phyloP scores from a whole-genome alignment of 2,329 filamentous ascomycete species.

The Xylariales sp. region DNA sequence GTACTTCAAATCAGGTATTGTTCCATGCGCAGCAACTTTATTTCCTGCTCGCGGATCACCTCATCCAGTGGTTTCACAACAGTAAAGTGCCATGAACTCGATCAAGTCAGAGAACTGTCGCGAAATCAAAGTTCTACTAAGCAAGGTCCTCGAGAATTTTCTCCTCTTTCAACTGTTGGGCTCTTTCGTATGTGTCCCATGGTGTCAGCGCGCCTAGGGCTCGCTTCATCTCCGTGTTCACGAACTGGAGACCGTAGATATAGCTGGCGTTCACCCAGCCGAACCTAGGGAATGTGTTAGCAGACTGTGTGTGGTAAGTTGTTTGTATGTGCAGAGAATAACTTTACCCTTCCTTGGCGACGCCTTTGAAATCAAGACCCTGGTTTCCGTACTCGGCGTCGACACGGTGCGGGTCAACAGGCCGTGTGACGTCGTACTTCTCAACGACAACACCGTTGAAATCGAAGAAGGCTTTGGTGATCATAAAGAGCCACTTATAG shows the following conservation, averaged over 20 bases:
- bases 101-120: no score
- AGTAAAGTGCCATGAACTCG: no score
- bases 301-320: slow-evolving; percentile 1
- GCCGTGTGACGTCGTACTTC: slow-evolving; percentile 94
- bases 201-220: slow-evolving; percentile 84
- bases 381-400: slow-evolving; percentile 98
- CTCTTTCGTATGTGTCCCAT: slow-evolving; percentile 77
- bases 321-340: slow-evolving; percentile 20
- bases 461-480: slow-evolving; percentile 96
- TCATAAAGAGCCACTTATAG: slow-evolving; percentile 98
- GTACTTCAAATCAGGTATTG: no score
- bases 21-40: no score
- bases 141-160: slow-evolving; percentile 36
- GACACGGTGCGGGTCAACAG: slow-evolving; percentile 86
- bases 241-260: slow-evolving; percentile 84
- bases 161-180: slow-evolving; percentile 51
- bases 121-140: no score
- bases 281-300: slow-evolving; percentile 55
- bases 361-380: slow-evolving; percentile 89
- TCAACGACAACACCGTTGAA: slow-evolving; percentile 98
- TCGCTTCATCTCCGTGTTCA: slow-evolving; percentile 84
- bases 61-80: no score
- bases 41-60: no score
- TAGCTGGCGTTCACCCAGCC: slow-evolving; percentile 99
- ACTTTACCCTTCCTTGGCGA: slow-evolving; percentile 93